Evolutionary conservation across 192 early-diverging fungal species (phyloP).

Genomic region (Spizellomyces sp.): DNA sequence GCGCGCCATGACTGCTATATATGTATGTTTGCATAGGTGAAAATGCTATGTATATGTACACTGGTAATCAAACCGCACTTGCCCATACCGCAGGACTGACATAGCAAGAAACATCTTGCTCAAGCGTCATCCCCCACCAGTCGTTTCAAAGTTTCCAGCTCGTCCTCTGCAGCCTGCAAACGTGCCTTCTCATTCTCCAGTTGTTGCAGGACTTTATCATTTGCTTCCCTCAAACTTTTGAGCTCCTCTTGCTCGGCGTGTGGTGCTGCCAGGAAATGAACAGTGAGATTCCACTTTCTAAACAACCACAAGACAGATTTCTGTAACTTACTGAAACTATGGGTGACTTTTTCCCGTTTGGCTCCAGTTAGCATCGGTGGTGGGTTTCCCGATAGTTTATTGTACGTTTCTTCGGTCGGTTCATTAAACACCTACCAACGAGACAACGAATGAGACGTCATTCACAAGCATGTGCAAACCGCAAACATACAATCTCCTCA

Average conservation of each 20-base stretch:
- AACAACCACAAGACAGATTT: neutral
- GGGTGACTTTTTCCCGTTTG: conserved; percentile 39
- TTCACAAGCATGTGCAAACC: neutral
- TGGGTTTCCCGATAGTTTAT: conserved; percentile 55
- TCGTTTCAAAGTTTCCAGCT: conserved; percentile 47
- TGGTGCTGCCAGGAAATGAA: conserved; percentile 28
- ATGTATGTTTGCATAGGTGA: too few relatives aligned
- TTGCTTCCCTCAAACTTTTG: conserved; percentile 59
- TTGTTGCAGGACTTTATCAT: conserved; percentile 60
- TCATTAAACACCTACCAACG: conserved; percentile 73
- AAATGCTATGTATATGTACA: too few relatives aligned
- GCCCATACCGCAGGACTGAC: too few relatives aligned
- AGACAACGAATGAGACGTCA: neutral
- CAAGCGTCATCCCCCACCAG: conserved; percentile 21
- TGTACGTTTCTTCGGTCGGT: conserved; percentile 75
- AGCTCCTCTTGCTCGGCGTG: conserved; percentile 73
- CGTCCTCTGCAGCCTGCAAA: conserved; percentile 54
- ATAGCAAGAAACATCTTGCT: neutral
- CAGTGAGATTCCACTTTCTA: neutral
- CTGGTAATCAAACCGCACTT: too few relatives aligned
- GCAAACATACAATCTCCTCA: conserved; percentile 73
- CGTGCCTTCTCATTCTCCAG: conserved; percentile 54
- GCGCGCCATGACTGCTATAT: too few relatives aligned
- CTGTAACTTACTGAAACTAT: conserved; percentile 43
- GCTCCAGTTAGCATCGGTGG: conserved; percentile 39